Evolutionary conservation across 768 basidiomycete genomes (phyloP), one percentile per base, ranked within the genome.

Genomic region (Gloeopeniophorella convolvens): DNA sequence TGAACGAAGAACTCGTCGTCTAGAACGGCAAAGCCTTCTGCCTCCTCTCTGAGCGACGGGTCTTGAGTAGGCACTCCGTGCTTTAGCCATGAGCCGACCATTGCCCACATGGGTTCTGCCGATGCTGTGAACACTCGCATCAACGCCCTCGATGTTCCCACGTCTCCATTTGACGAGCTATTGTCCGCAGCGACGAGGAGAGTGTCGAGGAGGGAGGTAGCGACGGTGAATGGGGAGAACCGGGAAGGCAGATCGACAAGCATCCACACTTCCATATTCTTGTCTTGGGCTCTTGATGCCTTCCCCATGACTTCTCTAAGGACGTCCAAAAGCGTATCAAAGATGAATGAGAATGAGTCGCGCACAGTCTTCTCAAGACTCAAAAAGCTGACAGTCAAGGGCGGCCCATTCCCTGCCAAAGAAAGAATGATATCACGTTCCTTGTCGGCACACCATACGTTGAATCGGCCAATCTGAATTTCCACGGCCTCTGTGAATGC

Each of bases 1-100:
- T 85, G 83, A 39, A 92, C 79, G 65, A 91, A 90, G 66, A 89
- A 89, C 59, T 92, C 89, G 10, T 83, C 82, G 16, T 83, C 80
- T 1, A 83, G 68, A 35, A 54, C 45, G 45, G 39, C 59, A 31
- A 40, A 50, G 15, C 57, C 57, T 21, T 54, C 24, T 21, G 18
- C 18, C 40, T 23, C 36, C 28, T 49, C 42, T 28, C 33, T 13
- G n/a, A 40, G 31, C 26, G 50, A 18, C 32, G 49, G 42, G 16
- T 66, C 59, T 27, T 62, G 62, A 16, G 69, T 60, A 4, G 79
- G 79, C 80, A 85, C 85, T 0, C 89, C 89, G 57, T 83, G 74
- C 40, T 70, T 74, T 45, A 91, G 65, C 89, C 89, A 92, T 48
- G 70, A 69, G 23, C 79, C 77, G 3, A 85, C 70, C 80, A 84